phyloP scores from a whole-genome alignment of 192 early-diverging fungal genomes.

The Phlyctochytrium planicorne region DNA sequence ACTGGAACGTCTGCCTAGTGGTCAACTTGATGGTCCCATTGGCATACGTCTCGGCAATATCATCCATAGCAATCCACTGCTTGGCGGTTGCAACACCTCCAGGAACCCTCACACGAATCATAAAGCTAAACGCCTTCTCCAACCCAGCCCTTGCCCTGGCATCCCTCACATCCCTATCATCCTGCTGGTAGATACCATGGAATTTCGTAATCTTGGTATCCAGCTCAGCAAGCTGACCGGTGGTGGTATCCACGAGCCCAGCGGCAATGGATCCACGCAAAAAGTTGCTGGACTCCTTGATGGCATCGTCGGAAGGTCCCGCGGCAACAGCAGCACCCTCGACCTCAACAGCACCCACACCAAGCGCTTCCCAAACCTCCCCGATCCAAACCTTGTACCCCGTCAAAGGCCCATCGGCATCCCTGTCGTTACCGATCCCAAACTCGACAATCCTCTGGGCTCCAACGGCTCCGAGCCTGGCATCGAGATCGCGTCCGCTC shows the following conservation, averaged over 20 bases:
- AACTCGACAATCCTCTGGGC: constrained; percentile 61
- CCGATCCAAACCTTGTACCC: constrained; percentile 76
- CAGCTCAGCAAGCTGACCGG: constrained; percentile 81
- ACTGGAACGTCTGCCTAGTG: constrained; percentile 95
- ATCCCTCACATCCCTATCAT: constrained; percentile 92
- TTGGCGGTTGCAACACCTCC: constrained; percentile 83
- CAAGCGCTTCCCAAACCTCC: constrained; percentile 80
- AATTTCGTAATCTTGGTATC: constrained; percentile 94
- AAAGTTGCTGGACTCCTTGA: constrained; percentile 90
- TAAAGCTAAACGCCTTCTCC: constrained; percentile 93
- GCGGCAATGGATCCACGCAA: constrained; percentile 90
- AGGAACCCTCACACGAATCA: constrained; percentile 94
- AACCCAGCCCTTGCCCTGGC: constrained; percentile 78
- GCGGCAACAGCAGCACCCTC: constrained; percentile 54
- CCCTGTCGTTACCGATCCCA: constrained; percentile 90
- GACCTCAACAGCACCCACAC: constrained; percentile 69
- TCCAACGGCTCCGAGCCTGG: constrained; percentile 74
- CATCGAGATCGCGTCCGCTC: constrained; percentile 84
- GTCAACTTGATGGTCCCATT: constrained; percentile 92
- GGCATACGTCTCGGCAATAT: constrained; percentile 78
- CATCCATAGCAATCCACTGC: constrained; percentile 95
- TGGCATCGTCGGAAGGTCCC: constrained; percentile 77
- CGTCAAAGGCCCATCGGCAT: constrained; percentile 87
- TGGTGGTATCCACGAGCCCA: constrained; percentile 78
- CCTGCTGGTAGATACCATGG: constrained; percentile 96